Evolutionary conservation across 1,284 basidiomycete species (phyloP), one percentile per base, ranked within the genome.

Genomic region (Rhodotorula sp.): DNA sequence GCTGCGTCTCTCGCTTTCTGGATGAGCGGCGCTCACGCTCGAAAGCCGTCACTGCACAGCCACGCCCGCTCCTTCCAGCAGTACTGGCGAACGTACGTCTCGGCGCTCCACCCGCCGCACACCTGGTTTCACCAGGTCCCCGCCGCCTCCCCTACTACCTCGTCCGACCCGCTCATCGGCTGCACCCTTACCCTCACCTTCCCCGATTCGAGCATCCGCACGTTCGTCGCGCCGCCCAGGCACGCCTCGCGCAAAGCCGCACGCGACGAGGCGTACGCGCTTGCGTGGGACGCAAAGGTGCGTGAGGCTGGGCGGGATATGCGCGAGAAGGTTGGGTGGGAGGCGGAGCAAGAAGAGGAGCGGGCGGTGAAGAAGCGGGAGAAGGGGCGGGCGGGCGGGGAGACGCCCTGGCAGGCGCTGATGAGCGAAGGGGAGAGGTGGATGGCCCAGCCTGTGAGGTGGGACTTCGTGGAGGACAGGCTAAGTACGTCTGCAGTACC

Each of bases 121-220:
- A 58, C 39, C n/a, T 64, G 64, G 59, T 41, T 48, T 27, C n/a
- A 19, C 34, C 29, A 54, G 12, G 32, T 37, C 34, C 41, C 39
- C 44, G 32, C 7, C 6, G 19, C 46, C 21, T 21, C 36, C 21
- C 25, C 61, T n/a, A n/a, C n/a, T n/a, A n/a, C n/a, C 2, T 7
- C 53, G n/a, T 19, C 13, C 53, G 8, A 6, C 29, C 25, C 27
- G 7, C 32, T 27, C 55, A 50, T 59, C 64, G 48, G 59, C 64
- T 69, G 71, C 64, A 62, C 61, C 29, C 51, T 72, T 8, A 65
- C 64, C 32, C 67, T 72, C 53, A 37, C 39, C 32, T 27, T 69
- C 32, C 71, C 71, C 36, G 61, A 70, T 32, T 13, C 41, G 7
- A 21, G 56, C 13, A 51, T 41, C 13, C 61, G 56, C 56, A 29